Base-by-base conservation (phyloP, 345 rosid genomes). In the Brassica cretica region DNA sequence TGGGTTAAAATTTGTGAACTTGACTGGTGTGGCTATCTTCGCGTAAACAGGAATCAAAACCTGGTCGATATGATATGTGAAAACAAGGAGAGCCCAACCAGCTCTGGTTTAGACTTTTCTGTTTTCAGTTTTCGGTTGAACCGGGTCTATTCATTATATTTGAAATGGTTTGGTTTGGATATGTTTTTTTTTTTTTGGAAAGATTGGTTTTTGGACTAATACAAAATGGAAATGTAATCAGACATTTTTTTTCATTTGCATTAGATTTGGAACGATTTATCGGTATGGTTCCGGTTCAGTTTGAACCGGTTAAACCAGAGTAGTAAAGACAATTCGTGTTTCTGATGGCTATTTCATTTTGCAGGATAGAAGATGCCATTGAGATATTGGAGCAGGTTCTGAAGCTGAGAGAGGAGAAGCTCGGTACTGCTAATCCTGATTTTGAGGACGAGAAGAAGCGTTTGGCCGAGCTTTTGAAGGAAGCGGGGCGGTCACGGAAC, bases 341-440 rank as follows among this genome's bases (percentile, higher is more conserved):
- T 62, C 16, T 60, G 78, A 55, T 74, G 78, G 59, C 33, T 63
- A 64, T 80, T 46, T 75, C 21, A 72, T 21, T 64, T 25, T 82
- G 63, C 89, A 96, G 98, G 85, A 97, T 96, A 25, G 99, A 86
- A 76, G 99, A 96, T 84, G 97, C 99, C 27, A 93, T 96, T 27
- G 97, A 96, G 86, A 91, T 91, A 64, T 75, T 96, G 86, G 99
- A 93, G 84, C 83, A 88, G 70, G 92, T 96, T 71, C 86, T 93
- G 69, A 93, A 93, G 85, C 65, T 96, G 71, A 89, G 99, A 85
- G 99, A 96, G 70, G 99, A 96, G 73, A 89, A 91, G 89, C 97
- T 96, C 0, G 99, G 99, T 67, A 96, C 81, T 19, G 99, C 99
- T 0, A 96, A 96, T 81, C 99, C 98, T 0, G 99, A 96, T 83